Evolutionary conservation across 306 rosid species (phyloP).

Genomic region (Boehmeria nivea): DNA sequence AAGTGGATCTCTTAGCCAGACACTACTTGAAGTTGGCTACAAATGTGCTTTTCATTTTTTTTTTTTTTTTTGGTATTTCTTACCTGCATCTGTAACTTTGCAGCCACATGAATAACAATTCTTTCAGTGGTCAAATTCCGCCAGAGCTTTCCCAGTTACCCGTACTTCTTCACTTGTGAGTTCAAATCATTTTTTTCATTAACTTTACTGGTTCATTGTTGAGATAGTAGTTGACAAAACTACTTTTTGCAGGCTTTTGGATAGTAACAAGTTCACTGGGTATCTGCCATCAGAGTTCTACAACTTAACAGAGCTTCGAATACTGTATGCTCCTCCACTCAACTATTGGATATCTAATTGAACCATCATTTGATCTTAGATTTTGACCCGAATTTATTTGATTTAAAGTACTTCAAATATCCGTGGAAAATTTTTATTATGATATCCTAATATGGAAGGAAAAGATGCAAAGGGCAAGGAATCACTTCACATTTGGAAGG

Average conservation of each 20-base stretch:
- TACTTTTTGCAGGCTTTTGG: constrained; percentile 48
- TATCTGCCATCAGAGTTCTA: constrained; percentile 50
- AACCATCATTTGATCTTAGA: background rate
- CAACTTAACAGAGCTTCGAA: constrained; percentile 26
- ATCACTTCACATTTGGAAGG: too few relatives aligned
- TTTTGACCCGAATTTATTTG: background rate
- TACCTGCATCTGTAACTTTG: constrained; percentile 21
- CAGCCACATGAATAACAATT: constrained; percentile 71
- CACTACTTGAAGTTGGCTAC: constrained; percentile 10
- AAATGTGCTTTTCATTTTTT: constrained; percentile 25
- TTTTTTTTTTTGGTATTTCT: background rate
- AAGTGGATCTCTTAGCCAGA: constrained; percentile 28
- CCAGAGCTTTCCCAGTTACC: constrained; percentile 36
- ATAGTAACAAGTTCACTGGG: constrained; percentile 52
- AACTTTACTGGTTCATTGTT: too few relatives aligned
- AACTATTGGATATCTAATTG: background rate
- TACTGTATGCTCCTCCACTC: constrained; percentile 41
- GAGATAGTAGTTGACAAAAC: too few relatives aligned
- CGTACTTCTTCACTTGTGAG: constrained; percentile 50
- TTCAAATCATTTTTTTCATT: constrained; percentile 4
- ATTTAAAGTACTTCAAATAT: background rate
- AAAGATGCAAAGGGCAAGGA: background rate
- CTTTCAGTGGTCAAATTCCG: constrained; percentile 55
- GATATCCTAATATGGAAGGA: background rate
- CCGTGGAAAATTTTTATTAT: background rate